These are phyloP conservation scores for Acorus gramineus DNA, from an alignment of 106 monocot genomes.

Conservation along the genomic window DNA sequence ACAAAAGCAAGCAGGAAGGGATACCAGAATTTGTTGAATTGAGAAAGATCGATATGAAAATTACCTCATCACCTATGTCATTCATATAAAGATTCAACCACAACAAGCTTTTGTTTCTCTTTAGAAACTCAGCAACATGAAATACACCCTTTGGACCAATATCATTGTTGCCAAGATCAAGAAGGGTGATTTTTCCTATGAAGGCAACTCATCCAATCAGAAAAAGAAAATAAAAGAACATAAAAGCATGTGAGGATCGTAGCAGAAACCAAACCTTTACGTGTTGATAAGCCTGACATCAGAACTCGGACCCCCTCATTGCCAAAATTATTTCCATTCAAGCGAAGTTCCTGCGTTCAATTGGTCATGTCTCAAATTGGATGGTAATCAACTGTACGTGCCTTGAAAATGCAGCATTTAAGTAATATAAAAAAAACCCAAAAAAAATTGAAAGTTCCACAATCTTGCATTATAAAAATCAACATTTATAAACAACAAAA, in stretches of 20 bases:
- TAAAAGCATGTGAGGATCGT: too few relatives aligned
- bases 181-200: constrained; percentile 71
- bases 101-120: constrained; percentile 64
- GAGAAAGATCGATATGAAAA: neutral
- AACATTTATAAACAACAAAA: neutral
- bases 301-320: constrained; percentile 82
- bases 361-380: too few relatives aligned
- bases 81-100: constrained; percentile 99
- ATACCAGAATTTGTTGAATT: neutral
- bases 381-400: too few relatives aligned
- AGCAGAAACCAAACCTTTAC: constrained; percentile 45
- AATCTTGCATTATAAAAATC: neutral
- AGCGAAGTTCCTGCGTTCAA: constrained; percentile 73
- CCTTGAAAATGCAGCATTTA: too few relatives aligned
- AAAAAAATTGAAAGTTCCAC: neutral
- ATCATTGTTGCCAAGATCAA: constrained; percentile 94
- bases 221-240: too few relatives aligned
- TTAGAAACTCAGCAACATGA: constrained; percentile 85
- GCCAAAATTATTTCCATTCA: constrained; percentile 90
- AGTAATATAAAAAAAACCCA: neutral
- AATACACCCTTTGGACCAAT: constrained; percentile 86
- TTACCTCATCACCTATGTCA: constrained; percentile 95
- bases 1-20: too few relatives aligned
- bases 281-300: constrained; percentile 64
- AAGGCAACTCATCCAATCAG: constrained; percentile 6